Conservation (phyloP, 768 basidiomycete species). For the Tylopilus felleus region DNA sequence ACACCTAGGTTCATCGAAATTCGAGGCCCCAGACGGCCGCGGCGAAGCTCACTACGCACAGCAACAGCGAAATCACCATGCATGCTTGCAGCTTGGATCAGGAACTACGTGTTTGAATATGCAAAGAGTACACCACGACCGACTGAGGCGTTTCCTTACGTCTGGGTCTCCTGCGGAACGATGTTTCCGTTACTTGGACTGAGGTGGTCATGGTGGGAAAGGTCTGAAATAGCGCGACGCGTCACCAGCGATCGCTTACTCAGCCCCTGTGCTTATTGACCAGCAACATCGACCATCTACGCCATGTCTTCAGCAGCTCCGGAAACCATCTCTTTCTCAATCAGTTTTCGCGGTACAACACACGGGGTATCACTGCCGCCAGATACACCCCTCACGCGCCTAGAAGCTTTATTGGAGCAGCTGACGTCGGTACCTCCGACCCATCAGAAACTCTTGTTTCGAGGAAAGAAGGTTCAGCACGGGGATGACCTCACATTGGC, state of each 20-base stretch:
- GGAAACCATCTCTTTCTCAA: slow-evolving; percentile 15
- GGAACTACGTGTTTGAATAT: too few relatives aligned
- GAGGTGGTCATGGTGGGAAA: too few relatives aligned
- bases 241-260: slow-evolving; percentile 11
- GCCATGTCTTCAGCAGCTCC: slow-evolving; percentile 11
- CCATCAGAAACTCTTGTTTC: slow-evolving; percentile 71
- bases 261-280: slow-evolving; percentile 6
- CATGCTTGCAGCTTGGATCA: too few relatives aligned
- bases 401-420: slow-evolving; percentile 54
- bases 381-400: slow-evolving; percentile 46
- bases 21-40: too few relatives aligned
- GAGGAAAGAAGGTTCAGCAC: slow-evolving; percentile 51
- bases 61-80: too few relatives aligned
- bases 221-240: too few relatives aligned
- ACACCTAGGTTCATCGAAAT: too few relatives aligned
- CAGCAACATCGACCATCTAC: background rate
- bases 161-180: too few relatives aligned
- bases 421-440: slow-evolving; percentile 63
- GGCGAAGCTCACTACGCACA: too few relatives aligned
- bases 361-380: slow-evolving; percentile 48
- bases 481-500: slow-evolving; percentile 31
- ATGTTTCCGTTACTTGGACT: too few relatives aligned
- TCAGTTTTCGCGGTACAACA: slow-evolving; percentile 48
- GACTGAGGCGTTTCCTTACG: too few relatives aligned
- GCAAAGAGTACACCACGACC: too few relatives aligned